These are phyloP conservation scores for Chaetomiaceae sp. DNA, from an alignment of 2,329 filamentous ascomycete genomes.

Conservation along the genomic window DNA sequence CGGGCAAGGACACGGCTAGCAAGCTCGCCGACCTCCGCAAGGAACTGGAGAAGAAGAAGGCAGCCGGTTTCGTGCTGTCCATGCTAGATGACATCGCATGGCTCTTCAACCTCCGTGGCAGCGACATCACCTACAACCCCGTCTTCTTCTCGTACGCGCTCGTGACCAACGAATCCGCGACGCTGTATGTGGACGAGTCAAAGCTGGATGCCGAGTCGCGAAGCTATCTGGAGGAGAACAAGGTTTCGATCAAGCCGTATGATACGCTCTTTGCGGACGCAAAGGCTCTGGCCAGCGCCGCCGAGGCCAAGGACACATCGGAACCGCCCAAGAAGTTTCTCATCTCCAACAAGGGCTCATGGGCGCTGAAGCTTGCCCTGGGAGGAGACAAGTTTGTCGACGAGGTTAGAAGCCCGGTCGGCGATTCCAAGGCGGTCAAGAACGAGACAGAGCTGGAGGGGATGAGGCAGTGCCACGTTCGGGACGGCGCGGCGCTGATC, in stretches of 20 bases:
- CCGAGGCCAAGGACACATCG: slow-evolving; percentile 27
- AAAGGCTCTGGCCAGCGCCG: slow-evolving; percentile 48
- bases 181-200: slow-evolving; percentile 74
- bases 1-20: slow-evolving; percentile 73
- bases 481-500: slow-evolving; percentile 83
- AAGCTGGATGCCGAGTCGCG: slow-evolving; percentile 67
- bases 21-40: slow-evolving; percentile 87
- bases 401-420: slow-evolving; percentile 78
- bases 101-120: slow-evolving; percentile 96
- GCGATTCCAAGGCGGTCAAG: slow-evolving; percentile 90
- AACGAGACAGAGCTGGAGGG: slow-evolving; percentile 84
- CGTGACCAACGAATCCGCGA: slow-evolving; percentile 69
- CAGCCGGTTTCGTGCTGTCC: slow-evolving; percentile 79
- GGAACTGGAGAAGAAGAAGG: slow-evolving; percentile 85
- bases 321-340: slow-evolving; percentile 60
- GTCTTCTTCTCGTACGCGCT: slow-evolving; percentile 97
- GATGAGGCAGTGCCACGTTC: slow-evolving; percentile 89
- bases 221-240: slow-evolving; percentile 61
- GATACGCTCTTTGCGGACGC: slow-evolving; percentile 72
- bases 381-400: slow-evolving; percentile 83
- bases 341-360: slow-evolving; percentile 83
- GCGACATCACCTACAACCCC: slow-evolving; percentile 94
- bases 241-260: slow-evolving; percentile 75
- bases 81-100: slow-evolving; percentile 96
- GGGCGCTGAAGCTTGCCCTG: slow-evolving; percentile 81